phyloP scores from a whole-genome alignment of 768 basidiomycete genomes.

The Phaffia tasmanica region DNA sequence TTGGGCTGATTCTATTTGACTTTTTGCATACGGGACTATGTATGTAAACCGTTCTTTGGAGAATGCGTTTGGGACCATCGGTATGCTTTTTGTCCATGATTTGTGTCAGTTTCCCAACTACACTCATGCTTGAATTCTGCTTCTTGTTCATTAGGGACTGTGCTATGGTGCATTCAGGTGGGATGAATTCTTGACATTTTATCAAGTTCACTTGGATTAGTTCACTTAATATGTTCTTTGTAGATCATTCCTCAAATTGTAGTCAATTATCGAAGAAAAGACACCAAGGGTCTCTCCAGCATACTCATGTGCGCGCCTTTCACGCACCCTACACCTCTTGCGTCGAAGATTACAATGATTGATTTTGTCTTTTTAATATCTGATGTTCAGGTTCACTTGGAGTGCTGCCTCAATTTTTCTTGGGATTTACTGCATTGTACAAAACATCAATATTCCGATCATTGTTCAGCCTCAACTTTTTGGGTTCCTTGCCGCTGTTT shows the following conservation, averaged over 20 bases:
- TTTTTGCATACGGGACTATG: no score
- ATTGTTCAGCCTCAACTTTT: constrained; percentile 47
- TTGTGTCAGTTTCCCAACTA: not conserved
- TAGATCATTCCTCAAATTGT: constrained; percentile 57
- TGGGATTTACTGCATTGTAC: constrained; percentile 57
- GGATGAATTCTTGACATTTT: constrained; percentile 30
- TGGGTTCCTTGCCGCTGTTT: constrained; percentile 49
- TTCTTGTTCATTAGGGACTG: constrained; percentile 43
- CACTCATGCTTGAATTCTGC: not conserved
- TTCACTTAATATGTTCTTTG: constrained; percentile 30
- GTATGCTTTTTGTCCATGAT: constrained; percentile 35
- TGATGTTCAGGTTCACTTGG: constrained; percentile 43
- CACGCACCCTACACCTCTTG: not conserved
- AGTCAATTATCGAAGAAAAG: constrained; percentile 60
- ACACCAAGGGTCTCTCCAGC: constrained; percentile 57
- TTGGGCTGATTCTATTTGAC: no score
- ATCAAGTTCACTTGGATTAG: constrained; percentile 15
- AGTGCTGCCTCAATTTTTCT: constrained; percentile 50
- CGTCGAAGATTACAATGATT: constrained; percentile 26
- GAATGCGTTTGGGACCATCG: constrained; percentile 60
- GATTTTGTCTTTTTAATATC: not conserved
- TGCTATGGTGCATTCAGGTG: constrained; percentile 51
- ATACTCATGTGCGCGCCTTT: constrained; percentile 47
- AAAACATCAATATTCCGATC: constrained; percentile 59
- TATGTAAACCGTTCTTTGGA: constrained; percentile 46